Percentiles rank a stretch among this genome's conserved stretches.
Evolutionary conservation across 768 basidiomycete genomes (phyloP).

Genomic region (Kwoniella bestiolae): DNA sequence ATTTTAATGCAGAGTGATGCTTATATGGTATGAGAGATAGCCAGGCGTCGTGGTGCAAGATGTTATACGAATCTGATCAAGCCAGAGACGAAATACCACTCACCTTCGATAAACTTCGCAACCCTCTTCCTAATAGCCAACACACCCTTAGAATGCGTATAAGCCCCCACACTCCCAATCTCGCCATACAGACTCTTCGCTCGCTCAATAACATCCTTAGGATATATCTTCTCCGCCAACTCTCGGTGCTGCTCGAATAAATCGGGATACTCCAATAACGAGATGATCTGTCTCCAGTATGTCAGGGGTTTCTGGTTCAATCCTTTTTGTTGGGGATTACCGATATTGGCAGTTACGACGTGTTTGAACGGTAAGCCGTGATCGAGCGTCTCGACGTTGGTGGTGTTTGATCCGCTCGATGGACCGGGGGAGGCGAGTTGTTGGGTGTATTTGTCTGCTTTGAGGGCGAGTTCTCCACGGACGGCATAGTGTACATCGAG

Average conservation of each 20-base stretch:
- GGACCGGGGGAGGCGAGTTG: constrained; percentile 60
- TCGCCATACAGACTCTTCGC: constrained; percentile 78
- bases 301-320: constrained; percentile 92
- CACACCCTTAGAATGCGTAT: constrained; percentile 93
- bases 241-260: constrained; percentile 70
- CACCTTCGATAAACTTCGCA: constrained; percentile 85
- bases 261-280: constrained; percentile 88
- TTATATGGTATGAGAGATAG: constrained; percentile 5
- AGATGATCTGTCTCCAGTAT: constrained; percentile 88
- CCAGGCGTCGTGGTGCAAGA: no score
- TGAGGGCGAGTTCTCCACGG: constrained; percentile 93
- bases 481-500: constrained; percentile 94
- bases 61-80: no score
- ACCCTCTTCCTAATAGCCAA: constrained; percentile 84
- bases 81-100: constrained; percentile 35
- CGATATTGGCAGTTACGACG: constrained; percentile 94
- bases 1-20: constrained; percentile 1
- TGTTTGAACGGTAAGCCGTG: constrained; percentile 75
- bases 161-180: constrained; percentile 92
- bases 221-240: constrained; percentile 70
- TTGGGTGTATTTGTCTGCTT: constrained; percentile 80
- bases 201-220: constrained; percentile 79
- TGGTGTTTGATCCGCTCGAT: neutral
- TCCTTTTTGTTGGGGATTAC: constrained; percentile 95
- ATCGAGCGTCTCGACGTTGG: constrained; percentile 4